phyloP scores from a whole-genome alignment of 768 basidiomycete genomes.

The Hemileccinum impolitum region DNA sequence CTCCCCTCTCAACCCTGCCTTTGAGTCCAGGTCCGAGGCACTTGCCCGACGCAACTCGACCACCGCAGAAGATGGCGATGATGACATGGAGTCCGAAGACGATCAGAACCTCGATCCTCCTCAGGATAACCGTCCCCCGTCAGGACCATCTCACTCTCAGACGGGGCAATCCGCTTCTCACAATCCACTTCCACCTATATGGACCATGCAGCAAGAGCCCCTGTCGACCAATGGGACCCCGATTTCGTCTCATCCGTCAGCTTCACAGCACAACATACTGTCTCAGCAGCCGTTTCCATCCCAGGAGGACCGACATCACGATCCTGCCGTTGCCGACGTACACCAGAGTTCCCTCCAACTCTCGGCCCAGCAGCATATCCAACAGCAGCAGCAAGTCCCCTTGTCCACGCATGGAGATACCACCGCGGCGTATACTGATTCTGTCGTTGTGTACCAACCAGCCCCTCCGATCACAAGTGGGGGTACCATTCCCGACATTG shows the following conservation, averaged over 20 bases:
- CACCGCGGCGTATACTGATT: slow-evolving; percentile 23
- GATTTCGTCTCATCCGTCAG: slow-evolving; percentile 30
- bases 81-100: slow-evolving; percentile 37
- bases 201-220: slow-evolving; percentile 32
- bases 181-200: slow-evolving; percentile 32
- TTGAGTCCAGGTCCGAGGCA: slow-evolving; percentile 31
- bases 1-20: slow-evolving; percentile 41
- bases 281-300: slow-evolving; percentile 30
- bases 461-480: slow-evolving; percentile 32
- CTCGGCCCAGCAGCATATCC: slow-evolving; percentile 29
- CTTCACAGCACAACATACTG: slow-evolving; percentile 27
- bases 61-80: slow-evolving; percentile 31
- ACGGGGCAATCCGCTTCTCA: slow-evolving; percentile 22
- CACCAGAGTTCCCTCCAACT: slow-evolving; percentile 29
- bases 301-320: slow-evolving; percentile 26
- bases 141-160: slow-evolving; percentile 32
- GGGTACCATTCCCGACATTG: slow-evolving; percentile 36
- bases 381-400: slow-evolving; percentile 28
- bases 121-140: slow-evolving; percentile 21
- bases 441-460: slow-evolving; percentile 33
- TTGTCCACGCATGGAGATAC: slow-evolving; percentile 25
- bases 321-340: slow-evolving; percentile 24
- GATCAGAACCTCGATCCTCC: slow-evolving; percentile 29
- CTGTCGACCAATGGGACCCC: slow-evolving; percentile 26
- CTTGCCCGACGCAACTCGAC: slow-evolving; percentile 26